Evolutionary conservation across 306 rosid species (phyloP).

Genomic region (Malus orientalis): DNA sequence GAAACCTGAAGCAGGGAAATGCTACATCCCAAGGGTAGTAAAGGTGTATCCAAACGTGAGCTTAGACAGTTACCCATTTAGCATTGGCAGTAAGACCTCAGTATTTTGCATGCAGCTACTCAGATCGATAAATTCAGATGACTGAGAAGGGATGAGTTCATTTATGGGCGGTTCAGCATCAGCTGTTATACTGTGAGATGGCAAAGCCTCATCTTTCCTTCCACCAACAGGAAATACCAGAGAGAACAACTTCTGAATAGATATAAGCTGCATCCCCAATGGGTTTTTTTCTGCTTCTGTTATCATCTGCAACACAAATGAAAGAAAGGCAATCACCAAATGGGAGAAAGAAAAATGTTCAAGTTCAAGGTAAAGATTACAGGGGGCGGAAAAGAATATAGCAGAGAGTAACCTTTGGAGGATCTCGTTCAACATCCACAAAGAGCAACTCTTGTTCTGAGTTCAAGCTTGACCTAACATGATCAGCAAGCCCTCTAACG

Average conservation of each 20-base stretch:
- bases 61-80: conserved; percentile 60
- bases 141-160: conserved; percentile 19
- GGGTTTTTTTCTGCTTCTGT: conserved; percentile 39
- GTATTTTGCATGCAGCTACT: conserved; percentile 63
- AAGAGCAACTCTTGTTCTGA: conserved; percentile 41
- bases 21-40: neutral
- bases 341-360: neutral
- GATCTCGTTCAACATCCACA: conserved; percentile 72
- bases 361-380: neutral
- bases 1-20: neutral
- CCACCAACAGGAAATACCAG: conserved; percentile 32
- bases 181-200: conserved; percentile 19
- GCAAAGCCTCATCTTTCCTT: conserved; percentile 3
- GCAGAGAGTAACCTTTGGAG: conserved; percentile 52
- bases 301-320: conserved; percentile 44
- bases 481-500: conserved; percentile 34
- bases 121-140: conserved; percentile 59
- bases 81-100: conserved; percentile 64
- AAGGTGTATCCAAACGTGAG: neutral
- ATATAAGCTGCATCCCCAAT: conserved; percentile 47
- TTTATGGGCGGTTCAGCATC: conserved; percentile 7
- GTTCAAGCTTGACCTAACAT: conserved; percentile 39
- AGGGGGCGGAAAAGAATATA: neutral
- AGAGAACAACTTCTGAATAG: conserved; percentile 65
- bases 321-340: conserved; percentile 1